Base-by-base conservation (phyloP, 192 early-diverging fungal genomes). In the Pilaira anomala region DNA sequence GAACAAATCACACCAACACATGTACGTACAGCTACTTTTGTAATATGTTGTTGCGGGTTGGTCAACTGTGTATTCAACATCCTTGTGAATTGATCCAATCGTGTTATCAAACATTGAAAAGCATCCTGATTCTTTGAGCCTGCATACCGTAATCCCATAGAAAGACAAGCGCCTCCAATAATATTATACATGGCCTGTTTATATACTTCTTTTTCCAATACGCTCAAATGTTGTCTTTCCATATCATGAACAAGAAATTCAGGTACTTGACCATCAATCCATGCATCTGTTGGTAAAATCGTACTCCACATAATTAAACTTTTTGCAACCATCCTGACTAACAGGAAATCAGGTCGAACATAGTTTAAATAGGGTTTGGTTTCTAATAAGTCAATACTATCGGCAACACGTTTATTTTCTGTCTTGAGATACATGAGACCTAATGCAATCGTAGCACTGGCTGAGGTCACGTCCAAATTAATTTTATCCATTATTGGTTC, bases 341-440 rank as follows among this genome's bases (percentile, higher is more conserved):
- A 67, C 12, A 98, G 63, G 7, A 85, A 55, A 58, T 95, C 91
- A 1, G 90, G 89, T 9, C 87, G 83, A 7, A 88, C 68, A 22
- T 81, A 83, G n/a, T 91, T 84, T 24, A 98, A 66, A 21, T 85
- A 67, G 22, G 71, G 76, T 2, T 44, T 39, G 0, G 85, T 83
- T 28, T 71, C 67, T 5, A 92, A 91, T 1, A 91, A 59, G 22
- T 66, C 65, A 26, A 98, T 75, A 14, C 81, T 81, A 4, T 82
- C 67, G 0, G 93, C 93, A 0, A 91, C 77, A 16, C 71, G 59
- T 6, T 46, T 28, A 61, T 93, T 86, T 68, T 89, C 84, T 16
- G 93, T 89, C 42, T 89, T 91, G 39, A 98, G 75, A 63, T 87
- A 95, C 68, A 90, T 87, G 19, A 98, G 75, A 0, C 86, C 93